Conservation (phyloP, 148 eudicot species). For the Chenopodium formosanum region DNA sequence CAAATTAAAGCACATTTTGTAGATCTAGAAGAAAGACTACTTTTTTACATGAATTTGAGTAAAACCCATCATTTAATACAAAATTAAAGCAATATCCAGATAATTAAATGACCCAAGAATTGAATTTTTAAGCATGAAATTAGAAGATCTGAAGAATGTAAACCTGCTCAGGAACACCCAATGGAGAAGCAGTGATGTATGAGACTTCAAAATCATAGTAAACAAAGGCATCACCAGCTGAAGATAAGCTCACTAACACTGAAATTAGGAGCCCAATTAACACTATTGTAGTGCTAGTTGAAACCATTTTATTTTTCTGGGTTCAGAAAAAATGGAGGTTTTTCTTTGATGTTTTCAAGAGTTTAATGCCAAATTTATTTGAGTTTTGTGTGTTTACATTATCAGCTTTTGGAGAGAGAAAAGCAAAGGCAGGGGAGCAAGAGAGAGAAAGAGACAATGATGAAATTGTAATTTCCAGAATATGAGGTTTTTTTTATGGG, state of each 20-base stretch:
- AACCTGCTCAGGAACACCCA: conserved; percentile 47
- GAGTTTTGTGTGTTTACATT: conserved; percentile 27
- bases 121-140: background rate
- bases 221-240: conserved; percentile 73
- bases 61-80: conserved; percentile 27
- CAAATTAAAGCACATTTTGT: conserved; percentile 28
- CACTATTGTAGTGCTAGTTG: conserved; percentile 22
- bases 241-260: conserved; percentile 42
- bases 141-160: conserved; percentile 22
- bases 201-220: conserved; percentile 66
- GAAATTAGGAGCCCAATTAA: conserved; percentile 36
- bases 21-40: conserved; percentile 57
- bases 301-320: conserved; percentile 27
- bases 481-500: conserved; percentile 27
- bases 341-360: conserved; percentile 10
- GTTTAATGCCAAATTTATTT: conserved; percentile 1
- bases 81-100: conserved; percentile 30
- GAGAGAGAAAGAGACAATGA: background rate
- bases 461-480: background rate
- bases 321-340: background rate
- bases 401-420: conserved; percentile 28
- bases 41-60: conserved; percentile 24
- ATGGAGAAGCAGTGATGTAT: conserved; percentile 93
- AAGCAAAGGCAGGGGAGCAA: conserved; percentile 16
- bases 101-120: conserved; percentile 5